Base-by-base conservation (phyloP, 2,329 filamentous ascomycete genomes). In the Beauveria sp. region DNA sequence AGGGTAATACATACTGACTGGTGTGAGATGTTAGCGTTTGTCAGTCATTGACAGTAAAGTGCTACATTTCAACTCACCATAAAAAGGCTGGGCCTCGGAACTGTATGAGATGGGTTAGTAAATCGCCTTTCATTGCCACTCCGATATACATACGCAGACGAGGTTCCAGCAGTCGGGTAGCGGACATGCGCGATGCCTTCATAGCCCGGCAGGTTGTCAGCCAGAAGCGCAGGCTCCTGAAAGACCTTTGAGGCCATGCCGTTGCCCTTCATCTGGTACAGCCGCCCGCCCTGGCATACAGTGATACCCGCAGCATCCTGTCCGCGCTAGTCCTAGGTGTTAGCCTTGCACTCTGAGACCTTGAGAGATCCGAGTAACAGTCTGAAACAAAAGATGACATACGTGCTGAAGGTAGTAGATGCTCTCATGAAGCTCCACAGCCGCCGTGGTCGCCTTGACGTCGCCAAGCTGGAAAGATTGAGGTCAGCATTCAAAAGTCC, bases 231-330 rank as follows among this genome's bases (percentile, higher is more conserved):
- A 44, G 46, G 47, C 53, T 48, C 47, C 24, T 58, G 28, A 10
- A 57, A 58, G 83, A 77, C 90, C 70, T 87, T 90, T 62, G 87
- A 84, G 46, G 89, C 92, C 82, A 96, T 88, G 60, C 92, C 92
- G 70, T 92, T 91, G 66, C 91, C 91, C 77, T 97, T 97, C 79
- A 89, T 89, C 72, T 96, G 91, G 72, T 88, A 93, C 66, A 96
- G 88, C 48, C 91, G 83, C 64, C 92, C 92, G 41, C 90, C 90
- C 78, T 82, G 67, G 82, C 87, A 80, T 80, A 91, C 68, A 79
- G 91, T 85, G 67, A 96, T 93, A 65, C 92, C 92, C 60, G 87
- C 90, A 55, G 92, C 92, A 86, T 96, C 92, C 73, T 96, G 91
- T 58, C 91, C 90, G 69, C 90, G 84, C 72, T 92, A 75, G 65